Conservation (phyloP, 2,329 filamentous ascomycete genomes). For the Colletotrichum paranaense region DNA sequence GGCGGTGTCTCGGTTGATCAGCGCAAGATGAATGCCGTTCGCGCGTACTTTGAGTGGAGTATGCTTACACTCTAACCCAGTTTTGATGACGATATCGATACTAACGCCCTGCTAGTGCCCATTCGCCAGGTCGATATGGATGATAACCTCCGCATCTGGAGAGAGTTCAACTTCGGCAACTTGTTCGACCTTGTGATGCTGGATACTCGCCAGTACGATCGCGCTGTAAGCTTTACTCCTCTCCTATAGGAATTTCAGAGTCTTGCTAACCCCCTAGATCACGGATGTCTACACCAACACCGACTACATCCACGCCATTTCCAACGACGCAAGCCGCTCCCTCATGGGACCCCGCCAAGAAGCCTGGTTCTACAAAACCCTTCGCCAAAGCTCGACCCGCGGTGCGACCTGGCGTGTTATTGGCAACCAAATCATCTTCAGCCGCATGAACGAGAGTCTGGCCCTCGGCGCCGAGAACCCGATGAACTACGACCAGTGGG, state of each 20-base stretch:
- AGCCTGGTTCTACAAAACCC: slow-evolving; percentile 76
- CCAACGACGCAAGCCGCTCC: slow-evolving; percentile 73
- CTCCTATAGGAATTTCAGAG: rapidly evolving
- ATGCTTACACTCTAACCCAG: not conserved
- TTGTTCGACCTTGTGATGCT: slow-evolving; percentile 76
- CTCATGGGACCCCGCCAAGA: slow-evolving; percentile 81
- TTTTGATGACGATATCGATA: not conserved
- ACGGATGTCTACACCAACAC: slow-evolving; percentile 65
- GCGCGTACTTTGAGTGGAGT: slow-evolving; percentile 75
- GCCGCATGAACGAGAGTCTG: slow-evolving; percentile 47
- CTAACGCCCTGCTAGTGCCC: slow-evolving; percentile 13
- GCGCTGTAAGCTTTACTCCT: slow-evolving; percentile 41
- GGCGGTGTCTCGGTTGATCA: slow-evolving; percentile 75
- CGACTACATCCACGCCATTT: slow-evolving; percentile 69
- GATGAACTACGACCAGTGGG: slow-evolving; percentile 63
- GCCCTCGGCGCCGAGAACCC: slow-evolving; percentile 46
- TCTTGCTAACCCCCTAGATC: not conserved
- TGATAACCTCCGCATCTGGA: slow-evolving; percentile 76
- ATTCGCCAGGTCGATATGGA: slow-evolving; percentile 71
- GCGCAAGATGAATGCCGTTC: slow-evolving; percentile 78
- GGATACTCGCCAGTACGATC: slow-evolving; percentile 76
- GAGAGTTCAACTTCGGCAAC: slow-evolving; percentile 73
- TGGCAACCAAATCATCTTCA: slow-evolving; percentile 77
- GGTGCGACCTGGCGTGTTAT: slow-evolving; percentile 78
- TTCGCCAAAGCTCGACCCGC: slow-evolving; percentile 69